Evolutionary conservation across 2,329 filamentous ascomycete species (phyloP), one percentile per base, ranked within the genome.

Genomic region (Pestalotiopsis sp.): DNA sequence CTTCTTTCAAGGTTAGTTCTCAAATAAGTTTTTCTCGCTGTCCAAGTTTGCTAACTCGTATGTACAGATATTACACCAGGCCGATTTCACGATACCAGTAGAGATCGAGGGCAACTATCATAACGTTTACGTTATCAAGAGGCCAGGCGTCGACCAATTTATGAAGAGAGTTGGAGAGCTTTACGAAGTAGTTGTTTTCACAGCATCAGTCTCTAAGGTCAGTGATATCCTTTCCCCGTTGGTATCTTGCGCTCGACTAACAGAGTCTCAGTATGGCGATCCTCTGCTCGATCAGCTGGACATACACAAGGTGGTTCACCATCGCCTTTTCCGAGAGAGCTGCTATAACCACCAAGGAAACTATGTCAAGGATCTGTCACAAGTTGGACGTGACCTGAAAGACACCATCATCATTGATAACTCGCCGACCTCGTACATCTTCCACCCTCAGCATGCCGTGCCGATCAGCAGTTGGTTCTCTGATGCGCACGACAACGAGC

Each of bases 391-490:
- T 73, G 95, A 98, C 80, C 89, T 99, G 68, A 93, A 94, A 81
- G 95, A 99, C 79, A 99, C 95, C 23, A 99, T 99, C 79, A 99
- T 99, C 80, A 99, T 99, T 78, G 96, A 99, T 85, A 99, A 99
- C 83, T 98, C 96, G 61, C 96, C 96, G 2, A 99, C 96, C 4
- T 98, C 95, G 13, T 99, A 99, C 85, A 98, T 99, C 77, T 99
- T 99, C 88, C 96, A 99, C 80, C 96, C 96, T 27, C 95, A 99
- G 84, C 96, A 99, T 80, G 96, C 96, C 70, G 95, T 99, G 64
- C 96, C 96, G 31, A 99, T 99, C 84, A 98, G 95, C 88, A 98
- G 95, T 86, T 99, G 96, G 96, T 99, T 99, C 84, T 98, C 95
- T 73, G 96, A 99, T 83, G 96, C 96, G 71, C 96, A 99, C 82